Evolutionary conservation across 306 rosid species (phyloP).

Genomic region (Hippophae rhamnoides): DNA sequence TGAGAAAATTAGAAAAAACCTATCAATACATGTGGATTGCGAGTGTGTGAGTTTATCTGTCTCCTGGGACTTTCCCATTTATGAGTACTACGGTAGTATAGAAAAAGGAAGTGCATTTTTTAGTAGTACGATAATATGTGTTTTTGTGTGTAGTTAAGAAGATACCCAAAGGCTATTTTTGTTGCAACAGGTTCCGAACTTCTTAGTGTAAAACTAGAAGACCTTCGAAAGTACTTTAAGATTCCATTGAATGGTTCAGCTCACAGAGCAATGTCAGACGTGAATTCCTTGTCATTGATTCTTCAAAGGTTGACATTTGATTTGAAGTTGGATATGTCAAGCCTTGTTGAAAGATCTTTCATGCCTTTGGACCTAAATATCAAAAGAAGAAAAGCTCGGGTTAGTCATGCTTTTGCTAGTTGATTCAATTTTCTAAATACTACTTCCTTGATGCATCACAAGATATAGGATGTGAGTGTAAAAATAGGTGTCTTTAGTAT

Average conservation of each 20-base stretch:
- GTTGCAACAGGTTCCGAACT: slow-evolving; percentile 39
- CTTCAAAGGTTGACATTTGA: slow-evolving; percentile 49
- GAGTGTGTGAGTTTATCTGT: no score
- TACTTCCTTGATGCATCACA: no score
- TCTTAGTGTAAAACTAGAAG: slow-evolving; percentile 27
- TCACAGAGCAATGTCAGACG: slow-evolving; percentile 90
- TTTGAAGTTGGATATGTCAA: slow-evolving; percentile 43
- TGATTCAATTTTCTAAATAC: no score
- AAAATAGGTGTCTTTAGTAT: no score
- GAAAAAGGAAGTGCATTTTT: no score
- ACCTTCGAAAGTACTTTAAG: slow-evolving; percentile 37
- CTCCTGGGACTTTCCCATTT: no score
- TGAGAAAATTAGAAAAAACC: no score
- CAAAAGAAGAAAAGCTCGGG: slow-evolving; percentile 50
- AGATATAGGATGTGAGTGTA: no score
- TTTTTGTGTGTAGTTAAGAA: not conserved
- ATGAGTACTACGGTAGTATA: no score
- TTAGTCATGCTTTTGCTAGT: slow-evolving; percentile 22
- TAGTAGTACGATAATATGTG: not conserved
- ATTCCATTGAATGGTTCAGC: slow-evolving; percentile 56
- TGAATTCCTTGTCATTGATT: slow-evolving; percentile 40
- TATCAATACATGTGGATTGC: no score
- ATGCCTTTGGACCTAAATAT: slow-evolving; percentile 35
- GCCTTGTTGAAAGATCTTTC: slow-evolving; percentile 52
- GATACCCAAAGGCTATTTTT: slow-evolving; percentile 15